phyloP scores from a whole-genome alignment of 2,329 filamentous ascomycete species.

The Talaromyces atroroseus region DNA sequence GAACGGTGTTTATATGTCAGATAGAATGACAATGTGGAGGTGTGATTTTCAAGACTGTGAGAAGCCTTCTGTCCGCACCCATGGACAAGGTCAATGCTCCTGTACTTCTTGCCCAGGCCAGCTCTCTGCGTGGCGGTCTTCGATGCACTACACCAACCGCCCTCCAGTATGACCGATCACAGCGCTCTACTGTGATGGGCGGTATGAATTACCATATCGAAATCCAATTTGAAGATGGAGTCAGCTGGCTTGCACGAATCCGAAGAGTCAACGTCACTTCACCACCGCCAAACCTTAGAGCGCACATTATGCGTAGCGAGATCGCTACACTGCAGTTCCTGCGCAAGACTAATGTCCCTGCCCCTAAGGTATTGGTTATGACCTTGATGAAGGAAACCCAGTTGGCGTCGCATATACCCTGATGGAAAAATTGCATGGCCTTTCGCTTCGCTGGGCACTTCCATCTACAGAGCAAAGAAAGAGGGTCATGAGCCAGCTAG shows the following conservation, averaged over 20 bases:
- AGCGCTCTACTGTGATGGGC: conserved; percentile 37
- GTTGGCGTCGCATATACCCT: conserved; percentile 40
- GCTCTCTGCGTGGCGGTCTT: conserved; percentile 30
- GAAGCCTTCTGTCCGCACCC: conserved; percentile 30
- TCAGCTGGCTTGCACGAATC: conserved; percentile 41
- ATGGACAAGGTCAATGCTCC: conserved; percentile 34
- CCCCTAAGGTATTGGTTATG: conserved; percentile 36
- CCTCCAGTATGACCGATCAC: conserved; percentile 33
- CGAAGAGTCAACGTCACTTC: conserved; percentile 38
- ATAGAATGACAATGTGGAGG: conserved; percentile 29
- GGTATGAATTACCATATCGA: conserved; percentile 44
- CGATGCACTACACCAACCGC: conserved; percentile 30
- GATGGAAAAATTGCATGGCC: conserved; percentile 40
- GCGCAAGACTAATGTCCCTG: conserved; percentile 30
- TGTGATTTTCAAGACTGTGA: conserved; percentile 30
- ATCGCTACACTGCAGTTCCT: conserved; percentile 40
- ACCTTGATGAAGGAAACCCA: conserved; percentile 27
- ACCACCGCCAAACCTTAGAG: conserved; percentile 26
- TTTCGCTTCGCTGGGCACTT: conserved; percentile 32
- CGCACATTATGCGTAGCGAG: conserved; percentile 36
- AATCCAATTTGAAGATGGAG: conserved; percentile 40
- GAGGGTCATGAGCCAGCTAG: conserved; percentile 36
- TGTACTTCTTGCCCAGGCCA: conserved; percentile 35
- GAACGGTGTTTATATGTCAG: too few relatives aligned
- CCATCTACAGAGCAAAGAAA: conserved; percentile 28